A percentile compares a stretch with the other conserved stretches of the same genome.
Evolutionary conservation across 345 rosid species (phyloP).

Genomic region (Corchorus olitorius): DNA sequence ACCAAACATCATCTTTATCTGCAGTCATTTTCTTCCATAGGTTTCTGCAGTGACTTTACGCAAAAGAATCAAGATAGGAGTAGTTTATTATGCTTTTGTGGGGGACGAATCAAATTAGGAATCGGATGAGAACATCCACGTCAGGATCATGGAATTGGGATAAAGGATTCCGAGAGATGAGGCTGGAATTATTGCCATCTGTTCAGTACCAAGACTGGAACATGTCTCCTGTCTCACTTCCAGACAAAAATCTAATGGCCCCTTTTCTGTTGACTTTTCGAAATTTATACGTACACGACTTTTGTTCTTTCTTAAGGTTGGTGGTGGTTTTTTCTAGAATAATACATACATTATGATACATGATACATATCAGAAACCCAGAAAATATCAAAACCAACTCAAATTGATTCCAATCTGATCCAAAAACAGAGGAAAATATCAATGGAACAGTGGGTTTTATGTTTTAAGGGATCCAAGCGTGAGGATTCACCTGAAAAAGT

Average conservation of each 20-base stretch:
- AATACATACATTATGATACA: too few relatives aligned
- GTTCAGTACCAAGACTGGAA: neutral
- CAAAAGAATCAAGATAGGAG: neutral
- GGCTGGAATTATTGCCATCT: constrained; percentile 2
- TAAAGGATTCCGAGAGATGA: neutral
- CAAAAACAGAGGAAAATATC: neutral
- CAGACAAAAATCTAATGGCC: neutral
- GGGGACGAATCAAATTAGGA: neutral
- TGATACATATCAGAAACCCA: neutral
- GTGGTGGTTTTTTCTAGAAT: neutral
- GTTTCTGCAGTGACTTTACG: neutral
- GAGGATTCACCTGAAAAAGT: neutral
- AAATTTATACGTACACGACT: neutral
- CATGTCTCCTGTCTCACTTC: neutral
- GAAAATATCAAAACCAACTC: neutral
- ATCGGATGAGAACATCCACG: neutral
- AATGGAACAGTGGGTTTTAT: neutral
- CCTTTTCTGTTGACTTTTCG: neutral
- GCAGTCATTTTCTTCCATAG: neutral
- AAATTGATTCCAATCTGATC: neutral
- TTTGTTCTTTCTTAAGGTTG: neutral
- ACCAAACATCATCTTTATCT: constrained; percentile 6
- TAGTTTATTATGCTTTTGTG: too few relatives aligned
- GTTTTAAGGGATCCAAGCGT: neutral
- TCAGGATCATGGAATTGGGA: neutral